Percentiles rank a stretch among this genome's conserved stretches.
Evolutionary conservation across 257 asterid genomes (phyloP).

Genomic region (Leptodermis oblonga): DNA sequence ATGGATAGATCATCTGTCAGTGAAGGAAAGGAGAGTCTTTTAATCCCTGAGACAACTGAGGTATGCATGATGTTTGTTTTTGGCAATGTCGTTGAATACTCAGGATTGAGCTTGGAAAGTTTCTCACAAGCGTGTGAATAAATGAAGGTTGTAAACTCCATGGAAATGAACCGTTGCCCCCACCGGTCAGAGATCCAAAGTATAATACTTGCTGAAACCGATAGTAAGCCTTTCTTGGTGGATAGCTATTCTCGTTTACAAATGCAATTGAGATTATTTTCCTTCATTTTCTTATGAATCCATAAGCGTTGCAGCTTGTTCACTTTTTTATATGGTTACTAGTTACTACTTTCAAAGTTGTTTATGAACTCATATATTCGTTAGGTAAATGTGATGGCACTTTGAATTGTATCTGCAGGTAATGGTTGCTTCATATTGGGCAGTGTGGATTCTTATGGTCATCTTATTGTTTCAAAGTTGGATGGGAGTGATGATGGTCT

Average conservation of each 20-base stretch:
- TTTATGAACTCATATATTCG: neutral
- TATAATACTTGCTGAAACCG: conserved; percentile 57
- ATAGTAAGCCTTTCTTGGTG: conserved; percentile 35
- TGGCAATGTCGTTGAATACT: conserved; percentile 1
- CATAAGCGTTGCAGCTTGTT: neutral
- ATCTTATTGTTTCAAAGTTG: conserved; percentile 78
- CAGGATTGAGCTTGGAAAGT: conserved; percentile 1
- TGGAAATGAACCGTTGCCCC: conserved; percentile 66
- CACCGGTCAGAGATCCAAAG: conserved; percentile 90
- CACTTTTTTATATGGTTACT: neutral
- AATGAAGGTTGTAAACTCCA: conserved; percentile 68
- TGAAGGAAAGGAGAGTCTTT: conserved; percentile 77
- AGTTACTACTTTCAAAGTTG: neutral
- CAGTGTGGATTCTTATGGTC: conserved; percentile 87
- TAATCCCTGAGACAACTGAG: conserved; percentile 74
- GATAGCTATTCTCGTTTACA: neutral
- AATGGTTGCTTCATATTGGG: conserved; percentile 63
- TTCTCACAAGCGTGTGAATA: conserved; percentile 21
- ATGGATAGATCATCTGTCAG: conserved; percentile 53
- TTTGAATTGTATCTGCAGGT: conserved; percentile 33
- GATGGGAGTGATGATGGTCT: conserved; percentile 46
- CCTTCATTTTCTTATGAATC: neutral
- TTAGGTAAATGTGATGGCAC: neutral
- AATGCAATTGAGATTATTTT: neutral
- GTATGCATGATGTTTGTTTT: conserved; percentile 27